Evolutionary conservation across 1,139 yeast species (phyloP).

Genomic region (Debaryomyces robertsiae): DNA sequence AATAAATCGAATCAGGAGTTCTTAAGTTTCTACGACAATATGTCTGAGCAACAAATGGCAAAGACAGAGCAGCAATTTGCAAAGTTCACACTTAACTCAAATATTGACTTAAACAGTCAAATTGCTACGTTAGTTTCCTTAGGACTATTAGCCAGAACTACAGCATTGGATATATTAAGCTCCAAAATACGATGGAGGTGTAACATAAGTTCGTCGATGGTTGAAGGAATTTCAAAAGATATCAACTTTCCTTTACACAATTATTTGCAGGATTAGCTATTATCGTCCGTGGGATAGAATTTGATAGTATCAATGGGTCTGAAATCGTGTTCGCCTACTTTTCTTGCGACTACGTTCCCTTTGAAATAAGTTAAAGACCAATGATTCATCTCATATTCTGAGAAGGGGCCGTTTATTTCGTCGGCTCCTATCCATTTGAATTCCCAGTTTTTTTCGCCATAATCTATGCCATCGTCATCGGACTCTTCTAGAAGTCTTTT

Average conservation of each 20-base stretch:
- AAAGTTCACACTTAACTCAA: constrained; percentile 37
- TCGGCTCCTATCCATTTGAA: constrained; percentile 59
- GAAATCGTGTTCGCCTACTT: constrained; percentile 34
- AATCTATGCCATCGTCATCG: constrained; percentile 19
- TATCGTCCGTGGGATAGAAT: constrained; percentile 21
- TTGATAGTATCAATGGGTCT: constrained; percentile 24
- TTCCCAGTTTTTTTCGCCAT: constrained; percentile 54
- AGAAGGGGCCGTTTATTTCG: constrained; percentile 61
- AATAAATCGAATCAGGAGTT: constrained; percentile 29
- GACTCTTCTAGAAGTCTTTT: constrained; percentile 20
- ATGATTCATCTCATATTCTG: constrained; percentile 54
- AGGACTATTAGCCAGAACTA: constrained; percentile 53
- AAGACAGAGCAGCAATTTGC: constrained; percentile 35
- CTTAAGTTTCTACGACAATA: constrained; percentile 31
- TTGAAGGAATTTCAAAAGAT: constrained; percentile 52
- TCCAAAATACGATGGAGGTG: constrained; percentile 68
- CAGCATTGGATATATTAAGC: constrained; percentile 58
- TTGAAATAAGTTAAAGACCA: constrained; percentile 65
- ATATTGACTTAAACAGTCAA: constrained; percentile 56
- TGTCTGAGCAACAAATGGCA: constrained; percentile 33
- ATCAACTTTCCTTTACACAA: constrained; percentile 57
- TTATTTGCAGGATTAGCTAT: constrained; percentile 39
- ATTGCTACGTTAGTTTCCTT: constrained; percentile 61
- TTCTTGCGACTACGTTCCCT: constrained; percentile 47
- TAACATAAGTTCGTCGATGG: constrained; percentile 56